Evolutionary conservation across 441 rosid species (phyloP), one percentile per base, ranked within the genome.

Genomic region (Jatropha podagrica): DNA sequence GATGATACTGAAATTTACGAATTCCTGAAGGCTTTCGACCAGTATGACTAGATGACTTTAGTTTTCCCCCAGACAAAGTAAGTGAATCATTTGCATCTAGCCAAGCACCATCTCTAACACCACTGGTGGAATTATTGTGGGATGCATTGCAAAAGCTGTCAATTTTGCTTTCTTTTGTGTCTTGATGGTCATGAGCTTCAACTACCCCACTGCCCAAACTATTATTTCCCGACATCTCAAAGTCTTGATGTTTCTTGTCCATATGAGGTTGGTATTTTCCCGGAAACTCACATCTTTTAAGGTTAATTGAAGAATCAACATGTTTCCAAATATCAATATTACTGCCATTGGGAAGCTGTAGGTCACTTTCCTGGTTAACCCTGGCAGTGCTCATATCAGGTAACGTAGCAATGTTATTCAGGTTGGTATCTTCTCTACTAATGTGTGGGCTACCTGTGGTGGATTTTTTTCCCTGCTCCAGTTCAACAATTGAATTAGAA

Each of bases 1-100:
- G 97, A 86, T 92, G 98, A 80, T 86, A 91, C 79, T 91, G 95
- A 87, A 94, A 92, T 82, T 83, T 94, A 76, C 91, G 93, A 72
- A 78, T 67, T 61, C 75, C 86, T 63, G 88, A 81, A 23, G 89
- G 84, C 81, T 84, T 87, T 65, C 78, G 83, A 81, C 79, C 75
- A 41, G 71, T 64, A 75, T 80, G 76, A 81, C 78, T 79, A 62
- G 89, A 81, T 81, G 84, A 80, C 82, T 83, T 87, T 74, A 82
- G 89, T 77, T 86, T 85, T 66, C 81, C 85, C 23, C 85, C 89
- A 56, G 84, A 83, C 37, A 81, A 73, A 75, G 81, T 71, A 73
- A 71, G 74, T 26, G 85, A 78, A 78, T 83, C 87, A 75, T 78
- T 84, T 72, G 84, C 84, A 84, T 87, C 88, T 61, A 76, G 74